phyloP scores from a whole-genome alignment of 257 asterid species.

The Verbascum thapsus region DNA sequence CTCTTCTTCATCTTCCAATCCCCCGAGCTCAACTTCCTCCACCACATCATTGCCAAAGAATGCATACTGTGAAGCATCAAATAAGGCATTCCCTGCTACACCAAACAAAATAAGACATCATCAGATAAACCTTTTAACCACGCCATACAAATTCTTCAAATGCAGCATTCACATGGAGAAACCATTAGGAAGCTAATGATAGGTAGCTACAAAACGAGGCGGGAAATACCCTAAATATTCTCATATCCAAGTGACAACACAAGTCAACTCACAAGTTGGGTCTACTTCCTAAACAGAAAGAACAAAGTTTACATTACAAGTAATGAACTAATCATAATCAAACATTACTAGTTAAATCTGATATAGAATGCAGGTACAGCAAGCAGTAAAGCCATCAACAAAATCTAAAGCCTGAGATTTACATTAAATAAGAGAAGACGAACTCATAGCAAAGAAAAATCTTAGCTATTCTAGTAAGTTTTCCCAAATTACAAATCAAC shows the following conservation, averaged over 20 bases:
- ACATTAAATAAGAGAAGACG: neutral
- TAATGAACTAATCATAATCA: neutral
- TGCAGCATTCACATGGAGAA: slow-evolving; percentile 19
- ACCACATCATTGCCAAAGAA: slow-evolving; percentile 80
- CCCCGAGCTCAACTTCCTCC: slow-evolving; percentile 93
- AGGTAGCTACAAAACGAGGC: neutral
- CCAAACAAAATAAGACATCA: slow-evolving; percentile 19
- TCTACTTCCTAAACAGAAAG: slow-evolving; percentile 12
- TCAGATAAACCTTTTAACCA: neutral
- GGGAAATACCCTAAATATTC: neutral
- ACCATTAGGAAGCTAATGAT: too few relatives aligned
- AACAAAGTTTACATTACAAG: neutral
- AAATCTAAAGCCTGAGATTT: too few relatives aligned
- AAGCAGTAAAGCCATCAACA: neutral
- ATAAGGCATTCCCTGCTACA: slow-evolving; percentile 53
- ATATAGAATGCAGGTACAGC: neutral
- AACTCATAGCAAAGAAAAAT: neutral
- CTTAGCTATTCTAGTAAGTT: neutral
- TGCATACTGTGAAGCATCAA: slow-evolving; percentile 94
- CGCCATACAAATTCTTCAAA: slow-evolving; percentile 10
- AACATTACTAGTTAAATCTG: neutral
- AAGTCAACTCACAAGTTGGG: neutral
- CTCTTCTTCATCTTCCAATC: slow-evolving; percentile 86
- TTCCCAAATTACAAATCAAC: slow-evolving; percentile 1
- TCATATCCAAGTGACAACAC: neutral